Conservation (phyloP, 495 filamentous ascomycete species). For the Penicillium fimorum region DNA sequence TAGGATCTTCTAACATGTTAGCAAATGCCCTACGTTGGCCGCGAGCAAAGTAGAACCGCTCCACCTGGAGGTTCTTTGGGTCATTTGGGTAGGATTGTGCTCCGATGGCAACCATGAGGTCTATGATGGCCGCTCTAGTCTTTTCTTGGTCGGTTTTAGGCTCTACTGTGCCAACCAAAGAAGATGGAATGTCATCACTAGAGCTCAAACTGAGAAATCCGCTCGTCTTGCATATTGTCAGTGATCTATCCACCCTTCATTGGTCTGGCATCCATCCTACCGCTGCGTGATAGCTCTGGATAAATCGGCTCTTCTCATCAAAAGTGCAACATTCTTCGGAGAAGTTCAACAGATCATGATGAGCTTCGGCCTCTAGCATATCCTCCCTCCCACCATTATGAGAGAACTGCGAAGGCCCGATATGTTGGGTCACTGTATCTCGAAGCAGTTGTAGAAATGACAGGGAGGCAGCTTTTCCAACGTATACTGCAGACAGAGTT, state of each 20-base stretch:
- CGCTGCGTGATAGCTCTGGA: slow-evolving; percentile 30
- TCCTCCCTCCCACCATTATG: slow-evolving; percentile 41
- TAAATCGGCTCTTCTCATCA: slow-evolving; percentile 26
- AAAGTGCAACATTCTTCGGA: slow-evolving; percentile 24
- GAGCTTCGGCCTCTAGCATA: slow-evolving; percentile 43
- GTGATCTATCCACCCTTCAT: background rate
- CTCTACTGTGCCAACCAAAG: slow-evolving; percentile 11
- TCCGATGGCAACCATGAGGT: slow-evolving; percentile 45
- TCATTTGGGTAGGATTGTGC: slow-evolving; percentile 37
- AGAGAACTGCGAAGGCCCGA: slow-evolving; percentile 44
- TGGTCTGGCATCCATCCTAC: slow-evolving; percentile 21
- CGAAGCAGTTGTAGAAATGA: slow-evolving; percentile 44
- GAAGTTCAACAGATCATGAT: slow-evolving; percentile 28
- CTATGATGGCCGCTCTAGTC: slow-evolving; percentile 30
- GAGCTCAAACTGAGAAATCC: slow-evolving; percentile 32
- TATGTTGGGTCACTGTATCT: slow-evolving; percentile 42
- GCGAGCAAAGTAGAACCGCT: slow-evolving; percentile 38
- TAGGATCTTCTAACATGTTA: slow-evolving; percentile 44
- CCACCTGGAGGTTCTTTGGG: slow-evolving; percentile 20
- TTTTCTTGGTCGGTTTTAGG: slow-evolving; percentile 22
- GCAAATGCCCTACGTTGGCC: slow-evolving; percentile 39
- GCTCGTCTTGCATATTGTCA: slow-evolving; percentile 27
- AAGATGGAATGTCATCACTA: slow-evolving; percentile 6
- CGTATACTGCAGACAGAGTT: slow-evolving; percentile 29
- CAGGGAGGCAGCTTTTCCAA: slow-evolving; percentile 42